phyloP scores from a whole-genome alignment of 2,329 filamentous ascomycete species.

The Massarina eburnea region DNA sequence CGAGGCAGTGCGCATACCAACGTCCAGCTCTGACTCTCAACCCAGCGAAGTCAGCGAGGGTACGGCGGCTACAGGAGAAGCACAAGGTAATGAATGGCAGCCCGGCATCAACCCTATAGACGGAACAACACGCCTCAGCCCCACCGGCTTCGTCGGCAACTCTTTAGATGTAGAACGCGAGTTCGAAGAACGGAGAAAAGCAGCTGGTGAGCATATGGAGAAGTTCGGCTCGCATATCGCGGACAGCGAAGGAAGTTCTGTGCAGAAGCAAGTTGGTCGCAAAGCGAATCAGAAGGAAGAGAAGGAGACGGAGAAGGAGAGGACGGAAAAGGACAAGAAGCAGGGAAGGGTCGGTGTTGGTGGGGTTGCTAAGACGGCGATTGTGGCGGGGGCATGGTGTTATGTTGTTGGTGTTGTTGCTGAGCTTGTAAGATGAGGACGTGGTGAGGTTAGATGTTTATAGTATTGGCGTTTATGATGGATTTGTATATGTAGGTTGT shows the following conservation, averaged over 20 bases:
- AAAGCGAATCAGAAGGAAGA: neutral
- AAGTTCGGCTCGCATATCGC: no score
- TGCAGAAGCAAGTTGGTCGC: neutral
- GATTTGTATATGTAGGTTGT: no score
- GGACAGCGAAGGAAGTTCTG: neutral
- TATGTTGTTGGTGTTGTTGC: conserved; percentile 37
- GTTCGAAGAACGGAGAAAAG: conserved; percentile 26
- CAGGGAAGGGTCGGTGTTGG: conserved; percentile 16
- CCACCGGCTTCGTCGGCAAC: conserved; percentile 37
- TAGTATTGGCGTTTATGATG: no score
- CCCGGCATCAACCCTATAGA: conserved; percentile 37
- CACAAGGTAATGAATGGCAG: conserved; percentile 2
- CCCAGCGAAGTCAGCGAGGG: neutral
- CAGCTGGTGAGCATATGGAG: conserved; percentile 12
- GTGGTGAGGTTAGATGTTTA: no score
- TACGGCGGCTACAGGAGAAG: neutral
- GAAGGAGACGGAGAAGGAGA: conserved; percentile 3
- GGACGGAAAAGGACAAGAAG: conserved; percentile 1
- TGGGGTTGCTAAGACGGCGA: conserved; percentile 32
- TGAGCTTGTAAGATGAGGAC: conserved; percentile 15
- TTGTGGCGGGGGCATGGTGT: conserved; percentile 30
- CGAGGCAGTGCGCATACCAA: neutral
- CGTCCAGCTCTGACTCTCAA: neutral
- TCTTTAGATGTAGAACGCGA: conserved; percentile 24
- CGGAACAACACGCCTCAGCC: conserved; percentile 34